phyloP scores from a whole-genome alignment of 2,329 filamentous ascomycete species.

The Metarhizium guizhouense region DNA sequence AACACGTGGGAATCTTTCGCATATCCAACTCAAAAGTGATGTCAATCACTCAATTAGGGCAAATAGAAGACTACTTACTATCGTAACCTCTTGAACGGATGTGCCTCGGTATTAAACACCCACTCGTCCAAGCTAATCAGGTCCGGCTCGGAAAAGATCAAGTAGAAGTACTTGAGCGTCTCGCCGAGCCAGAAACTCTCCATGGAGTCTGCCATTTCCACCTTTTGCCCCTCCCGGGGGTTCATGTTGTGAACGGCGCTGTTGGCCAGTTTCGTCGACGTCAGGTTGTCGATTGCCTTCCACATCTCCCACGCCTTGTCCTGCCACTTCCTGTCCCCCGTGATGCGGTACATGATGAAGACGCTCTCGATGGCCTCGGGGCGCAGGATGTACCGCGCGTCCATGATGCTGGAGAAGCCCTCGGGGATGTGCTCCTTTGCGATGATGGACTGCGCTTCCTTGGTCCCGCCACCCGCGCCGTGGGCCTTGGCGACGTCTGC shows the following conservation, averaged over 20 bases:
- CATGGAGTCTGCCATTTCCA: conserved; percentile 49
- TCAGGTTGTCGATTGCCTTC: conserved; percentile 34
- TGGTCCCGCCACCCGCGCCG: conserved; percentile 14
- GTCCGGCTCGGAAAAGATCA: conserved; percentile 59
- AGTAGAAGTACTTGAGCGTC: conserved; percentile 68
- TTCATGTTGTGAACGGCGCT: conserved; percentile 36
- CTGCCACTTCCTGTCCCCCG: conserved; percentile 32
- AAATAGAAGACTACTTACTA: not conserved
- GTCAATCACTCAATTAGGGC: too few relatives aligned
- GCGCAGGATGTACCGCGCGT: conserved; percentile 42
- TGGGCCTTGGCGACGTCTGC: conserved; percentile 16
- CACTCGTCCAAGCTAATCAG: conserved; percentile 59
- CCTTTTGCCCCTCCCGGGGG: conserved; percentile 14
- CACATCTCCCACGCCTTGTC: conserved; percentile 49
- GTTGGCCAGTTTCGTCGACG: conserved; percentile 38
- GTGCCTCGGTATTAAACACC: conserved; percentile 50
- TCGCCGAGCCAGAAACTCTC: conserved; percentile 64
- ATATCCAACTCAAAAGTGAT: too few relatives aligned
- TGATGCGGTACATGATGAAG: conserved; percentile 45
- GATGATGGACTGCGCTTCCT: conserved; percentile 16
- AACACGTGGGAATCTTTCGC: too few relatives aligned
- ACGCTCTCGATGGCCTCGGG: conserved; percentile 45
- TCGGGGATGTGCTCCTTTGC: conserved; percentile 28
- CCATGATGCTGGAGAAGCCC: conserved; percentile 53
- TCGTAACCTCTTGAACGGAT: conserved; percentile 28